phyloP scores from a whole-genome alignment of 768 basidiomycete species.

The Crassisporium funariophilum region DNA sequence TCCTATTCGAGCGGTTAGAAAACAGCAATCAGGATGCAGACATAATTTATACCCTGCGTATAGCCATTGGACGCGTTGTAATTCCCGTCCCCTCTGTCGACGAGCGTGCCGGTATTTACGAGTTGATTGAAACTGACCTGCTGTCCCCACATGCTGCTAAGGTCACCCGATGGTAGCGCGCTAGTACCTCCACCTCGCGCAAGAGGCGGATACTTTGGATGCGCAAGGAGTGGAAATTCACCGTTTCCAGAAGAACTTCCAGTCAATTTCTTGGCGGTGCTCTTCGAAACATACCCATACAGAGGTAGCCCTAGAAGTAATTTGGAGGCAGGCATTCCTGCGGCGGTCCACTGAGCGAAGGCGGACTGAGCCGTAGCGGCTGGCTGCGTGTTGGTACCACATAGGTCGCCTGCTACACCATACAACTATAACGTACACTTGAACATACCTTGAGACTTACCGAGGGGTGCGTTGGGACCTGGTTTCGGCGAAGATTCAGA shows the following conservation, averaged over 20 bases:
- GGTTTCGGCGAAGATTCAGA: constrained; percentile 62
- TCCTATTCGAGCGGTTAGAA: constrained; percentile 31
- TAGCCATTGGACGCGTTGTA: constrained; percentile 49
- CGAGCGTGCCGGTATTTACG: constrained; percentile 42
- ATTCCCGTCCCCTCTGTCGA: constrained; percentile 42
- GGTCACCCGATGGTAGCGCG: constrained; percentile 39
- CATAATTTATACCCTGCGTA: constrained; percentile 41
- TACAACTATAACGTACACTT: background rate
- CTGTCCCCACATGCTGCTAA: constrained; percentile 50
- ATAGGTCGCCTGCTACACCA: constrained; percentile 44
- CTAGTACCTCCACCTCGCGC: constrained; percentile 18
- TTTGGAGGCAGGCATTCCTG: constrained; percentile 68
- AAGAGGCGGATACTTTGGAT: constrained; percentile 21
- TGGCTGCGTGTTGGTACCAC: constrained; percentile 62
- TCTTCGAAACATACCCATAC: constrained; percentile 66
- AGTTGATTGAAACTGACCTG: constrained; percentile 54
- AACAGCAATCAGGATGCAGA: background rate
- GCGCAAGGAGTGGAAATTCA: constrained; percentile 36
- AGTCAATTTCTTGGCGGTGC: constrained; percentile 33
- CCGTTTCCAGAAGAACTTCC: constrained; percentile 23
- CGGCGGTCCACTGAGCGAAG: constrained; percentile 61
- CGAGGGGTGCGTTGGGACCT: constrained; percentile 76
- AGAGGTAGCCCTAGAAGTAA: constrained; percentile 71
- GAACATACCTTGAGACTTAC: constrained; percentile 19
- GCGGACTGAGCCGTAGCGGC: constrained; percentile 66